Evolutionary conservation across 2,329 filamentous ascomycete genomes (phyloP), one percentile per base, ranked within the genome.

Genomic region (Penicillium sp.): DNA sequence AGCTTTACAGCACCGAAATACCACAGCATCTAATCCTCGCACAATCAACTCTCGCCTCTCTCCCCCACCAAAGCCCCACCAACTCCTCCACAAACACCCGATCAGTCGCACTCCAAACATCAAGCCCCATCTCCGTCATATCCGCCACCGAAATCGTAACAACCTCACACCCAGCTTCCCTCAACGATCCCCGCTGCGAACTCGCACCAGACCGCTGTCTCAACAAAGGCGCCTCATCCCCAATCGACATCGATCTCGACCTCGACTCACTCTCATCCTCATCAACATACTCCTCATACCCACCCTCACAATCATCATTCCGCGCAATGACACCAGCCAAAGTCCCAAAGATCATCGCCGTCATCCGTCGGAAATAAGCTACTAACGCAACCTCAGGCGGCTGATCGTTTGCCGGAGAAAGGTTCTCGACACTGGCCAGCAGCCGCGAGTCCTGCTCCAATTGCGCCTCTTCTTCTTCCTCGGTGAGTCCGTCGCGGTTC

Each of bases 401-500:
- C 39, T 75, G 71, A 27, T 68, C 65, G 14, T 72, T 67, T 42
- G 66, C 60, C 38, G 66, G 57, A 22, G 70, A 64, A 34, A 72
- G 64, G 51, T 59, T 70, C 45, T 75, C 72, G 9, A 70, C 60
- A 49, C 67, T 71, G 46, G 72, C 66, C 36, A 74, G 65, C 29
- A 79, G 64, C 45, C 72, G 68, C 4, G 69, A 67, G 62, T 80
- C 78, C 61, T 77, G 75, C 58, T 76, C 73, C 16, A 69, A 62
- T 56, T 76, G 74, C 14, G 67, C 67, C 27, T 79, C 76, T 50
- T 82, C 78, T 55, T 78, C 77, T 63, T 85, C 83, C 53, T 84
- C 79, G 1, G 78, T 76, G 9, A 81, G 73, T 46, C 79, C 80
- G 11, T 78, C 77, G 27, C 82, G 79, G 56, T 79, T 78, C 65